Percentiles rank a stretch among this genome's conserved stretches.
These are phyloP conservation scores for Nitzschia sp. DNA, from an alignment of 108 stramenopile genomes.

Conservation along the genomic window DNA sequence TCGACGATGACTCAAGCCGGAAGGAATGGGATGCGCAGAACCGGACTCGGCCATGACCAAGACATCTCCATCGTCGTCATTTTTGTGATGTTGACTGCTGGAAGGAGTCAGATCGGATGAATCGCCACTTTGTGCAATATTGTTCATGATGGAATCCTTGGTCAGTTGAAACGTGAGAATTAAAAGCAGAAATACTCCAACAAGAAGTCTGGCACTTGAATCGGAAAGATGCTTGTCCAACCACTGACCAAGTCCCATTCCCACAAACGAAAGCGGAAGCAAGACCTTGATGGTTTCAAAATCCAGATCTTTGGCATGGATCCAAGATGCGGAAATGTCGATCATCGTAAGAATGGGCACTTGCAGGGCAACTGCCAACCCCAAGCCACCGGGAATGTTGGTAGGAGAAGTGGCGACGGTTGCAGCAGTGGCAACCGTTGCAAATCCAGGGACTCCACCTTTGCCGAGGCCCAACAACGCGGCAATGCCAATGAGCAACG, in stretches of 20 bases:
- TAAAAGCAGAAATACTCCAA: conserved; percentile 39
- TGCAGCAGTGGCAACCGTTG: conserved; percentile 46
- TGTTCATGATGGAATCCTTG: conserved; percentile 34
- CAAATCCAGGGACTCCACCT: conserved; percentile 55
- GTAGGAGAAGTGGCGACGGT: conserved; percentile 50
- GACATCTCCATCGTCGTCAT: background rate
- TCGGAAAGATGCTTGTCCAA: conserved; percentile 42
- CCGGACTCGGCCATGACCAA: background rate
- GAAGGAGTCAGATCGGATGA: background rate
- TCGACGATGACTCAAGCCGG: background rate
- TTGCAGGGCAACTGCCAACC: conserved; percentile 49
- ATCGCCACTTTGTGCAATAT: background rate
- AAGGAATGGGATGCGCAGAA: background rate
- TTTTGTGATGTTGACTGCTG: background rate
- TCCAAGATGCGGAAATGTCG: conserved; percentile 45
- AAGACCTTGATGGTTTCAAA: conserved; percentile 39
- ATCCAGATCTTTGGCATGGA: conserved; percentile 38
- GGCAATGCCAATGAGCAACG: conserved; percentile 40
- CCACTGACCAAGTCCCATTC: conserved; percentile 45
- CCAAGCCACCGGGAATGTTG: conserved; percentile 35
- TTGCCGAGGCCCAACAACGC: conserved; percentile 52
- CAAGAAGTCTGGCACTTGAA: conserved; percentile 38
- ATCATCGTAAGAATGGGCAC: conserved; percentile 55
- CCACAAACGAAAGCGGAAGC: conserved; percentile 42
- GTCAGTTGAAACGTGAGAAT: conserved; percentile 43